Evolutionary conservation across 164 flowering plant species (phyloP), one percentile per base, ranked within the genome.

Genomic region (grape (Vitis vinifera)): DNA sequence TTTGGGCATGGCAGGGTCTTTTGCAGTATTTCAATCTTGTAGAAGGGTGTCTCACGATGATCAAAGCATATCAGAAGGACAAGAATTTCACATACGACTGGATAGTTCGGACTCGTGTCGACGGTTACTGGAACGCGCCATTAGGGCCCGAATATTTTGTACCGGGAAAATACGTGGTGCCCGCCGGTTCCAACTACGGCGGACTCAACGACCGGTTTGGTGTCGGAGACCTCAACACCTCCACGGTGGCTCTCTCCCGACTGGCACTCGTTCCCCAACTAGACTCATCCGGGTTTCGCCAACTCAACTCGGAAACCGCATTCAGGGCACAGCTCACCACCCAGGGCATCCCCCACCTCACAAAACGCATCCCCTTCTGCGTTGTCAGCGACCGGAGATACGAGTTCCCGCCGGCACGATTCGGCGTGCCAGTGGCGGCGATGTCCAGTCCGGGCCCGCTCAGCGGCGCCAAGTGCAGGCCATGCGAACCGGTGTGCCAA

Each of bases 191-290:
- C 55, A 48, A 68, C 44, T 95, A 80, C 68, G 88, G 89, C 15
- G 98, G 98, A 50, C 90, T 95, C 75, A 93, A 93, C 75, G 99
- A 95, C 81, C 84, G 99, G 0, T 76, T 93, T 10, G 99, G 99
- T n/a, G 56, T 89, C 15, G 97, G 99, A 2, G 92, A 95, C 74
- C 65, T 78, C 73, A 71, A 77, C 73, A 69, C 91, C 67, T 87
- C 99, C 13, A 67, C 60, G 1, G 88, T 85, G 1, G 97, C 99
- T 0, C 97, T 95, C 51, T 89, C 98, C 48, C 90, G 98, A n/a
- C 93, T 95, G 68, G 80, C 95, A 6, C 83, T 95, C 48, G 78
- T 93, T 65, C 97, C 98, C 12, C 11, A 78, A 10, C 91, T 96
- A 48, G 90, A 89, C 73, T 55, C 76, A 3, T 85, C 93, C 1